Evolutionary conservation across 768 basidiomycete genomes (phyloP).

Genomic region (Boletus bicolor): DNA sequence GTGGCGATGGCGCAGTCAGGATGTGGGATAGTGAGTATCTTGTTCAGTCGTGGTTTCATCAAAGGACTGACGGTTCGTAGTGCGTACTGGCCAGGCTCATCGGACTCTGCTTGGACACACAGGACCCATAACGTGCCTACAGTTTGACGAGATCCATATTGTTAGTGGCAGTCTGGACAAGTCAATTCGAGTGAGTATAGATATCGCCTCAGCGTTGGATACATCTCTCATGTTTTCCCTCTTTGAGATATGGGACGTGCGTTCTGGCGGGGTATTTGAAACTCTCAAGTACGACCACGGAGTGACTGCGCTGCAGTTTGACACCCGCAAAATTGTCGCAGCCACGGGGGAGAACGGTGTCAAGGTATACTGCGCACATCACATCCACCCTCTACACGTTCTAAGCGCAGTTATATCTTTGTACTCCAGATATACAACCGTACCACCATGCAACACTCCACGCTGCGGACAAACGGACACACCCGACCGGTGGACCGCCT

Average conservation of each 20-base stretch:
- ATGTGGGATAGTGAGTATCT: conserved; percentile 95
- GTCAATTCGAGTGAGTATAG: conserved; percentile 68
- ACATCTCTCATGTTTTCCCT: neutral
- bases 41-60: neutral
- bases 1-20: conserved; percentile 93
- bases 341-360: conserved; percentile 92
- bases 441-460: conserved; percentile 84
- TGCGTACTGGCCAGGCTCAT: conserved; percentile 97
- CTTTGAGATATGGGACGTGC: conserved; percentile 90
- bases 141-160: conserved; percentile 95
- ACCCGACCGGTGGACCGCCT: conserved; percentile 81
- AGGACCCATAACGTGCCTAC: conserved; percentile 86
- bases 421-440: conserved; percentile 82
- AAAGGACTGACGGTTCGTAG: conserved; percentile 37
- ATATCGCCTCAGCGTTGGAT: neutral
- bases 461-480: conserved; percentile 89
- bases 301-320: conserved; percentile 91
- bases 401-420: neutral
- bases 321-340: conserved; percentile 88
- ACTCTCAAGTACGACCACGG: conserved; percentile 88
- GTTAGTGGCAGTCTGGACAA: conserved; percentile 93
- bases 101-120: conserved; percentile 91
- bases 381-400: neutral
- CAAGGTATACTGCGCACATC: conserved; percentile 52
- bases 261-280: conserved; percentile 84